A percentile compares a stretch with the other conserved stretches of the same genome.
These are phyloP conservation scores for Eutrema japonicum DNA, from an alignment of 345 rosid genomes.

Conservation along the genomic window DNA sequence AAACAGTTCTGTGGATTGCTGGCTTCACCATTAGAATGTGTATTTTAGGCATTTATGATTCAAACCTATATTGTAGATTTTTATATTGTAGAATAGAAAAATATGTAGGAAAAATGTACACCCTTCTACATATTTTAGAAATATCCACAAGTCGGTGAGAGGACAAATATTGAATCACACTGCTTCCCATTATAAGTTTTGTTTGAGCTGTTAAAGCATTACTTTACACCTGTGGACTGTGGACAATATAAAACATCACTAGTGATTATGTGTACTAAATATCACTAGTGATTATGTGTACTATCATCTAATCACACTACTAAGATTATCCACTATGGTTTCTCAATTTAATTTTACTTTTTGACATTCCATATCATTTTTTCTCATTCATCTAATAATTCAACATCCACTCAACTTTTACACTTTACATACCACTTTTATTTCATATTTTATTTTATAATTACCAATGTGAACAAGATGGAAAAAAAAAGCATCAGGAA, in stretches of 20 bases:
- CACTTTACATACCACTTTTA: no score
- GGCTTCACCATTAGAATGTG: neutral
- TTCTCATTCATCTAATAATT: no score
- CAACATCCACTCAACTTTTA: no score
- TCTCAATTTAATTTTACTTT: no score
- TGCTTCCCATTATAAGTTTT: constrained; percentile 17
- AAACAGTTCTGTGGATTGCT: constrained; percentile 1
- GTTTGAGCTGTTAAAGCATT: constrained; percentile 38
- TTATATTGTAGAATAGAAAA: neutral
- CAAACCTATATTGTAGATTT: neutral
- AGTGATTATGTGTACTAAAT: constrained; percentile 4
- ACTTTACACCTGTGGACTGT: constrained; percentile 23
- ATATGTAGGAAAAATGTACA: neutral
- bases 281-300: neutral
- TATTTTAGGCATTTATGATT: constrained; percentile 5
- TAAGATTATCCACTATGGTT: no score
- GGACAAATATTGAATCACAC: constrained; percentile 30
- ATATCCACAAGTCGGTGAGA: constrained; percentile 16
- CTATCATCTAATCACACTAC: neutral
- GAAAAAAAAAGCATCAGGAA: neutral
- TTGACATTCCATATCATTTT: no score
- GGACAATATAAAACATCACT: constrained; percentile 6
- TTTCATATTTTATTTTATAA: neutral
- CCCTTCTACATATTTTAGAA: neutral
- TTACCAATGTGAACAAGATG: constrained; percentile 1